These are phyloP conservation scores for Gautieria morchelliformis DNA, from an alignment of 768 basidiomycete species.

Conservation along the genomic window DNA sequence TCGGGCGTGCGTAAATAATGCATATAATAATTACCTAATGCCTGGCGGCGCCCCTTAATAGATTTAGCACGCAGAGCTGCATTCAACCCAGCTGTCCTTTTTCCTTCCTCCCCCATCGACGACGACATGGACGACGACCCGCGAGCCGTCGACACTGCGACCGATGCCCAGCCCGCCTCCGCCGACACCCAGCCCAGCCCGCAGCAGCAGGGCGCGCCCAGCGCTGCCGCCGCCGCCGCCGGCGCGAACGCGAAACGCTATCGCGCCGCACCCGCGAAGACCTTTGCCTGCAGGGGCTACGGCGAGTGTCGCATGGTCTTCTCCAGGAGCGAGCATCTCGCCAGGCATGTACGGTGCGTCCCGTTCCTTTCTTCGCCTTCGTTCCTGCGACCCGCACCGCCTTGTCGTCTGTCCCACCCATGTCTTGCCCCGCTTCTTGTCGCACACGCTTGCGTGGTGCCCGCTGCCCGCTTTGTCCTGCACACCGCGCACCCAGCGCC, in stretches of 20 bases:
- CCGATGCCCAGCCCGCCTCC: too few species aligned
- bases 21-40: too few species aligned
- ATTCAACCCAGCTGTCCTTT: too few species aligned
- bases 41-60: conserved; percentile 7
- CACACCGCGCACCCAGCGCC: conserved; percentile 13
- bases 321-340: conserved; percentile 89
- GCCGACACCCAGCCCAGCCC: too few species aligned
- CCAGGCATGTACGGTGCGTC: conserved; percentile 80
- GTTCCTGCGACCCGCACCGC: too few species aligned
- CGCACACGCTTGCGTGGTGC: background rate
- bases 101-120: background rate
- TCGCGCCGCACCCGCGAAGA: conserved; percentile 80
- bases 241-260: conserved; percentile 44
- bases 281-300: conserved; percentile 91
- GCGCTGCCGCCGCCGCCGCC: background rate
- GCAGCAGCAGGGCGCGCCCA: background rate
- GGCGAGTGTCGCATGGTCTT: conserved; percentile 97
- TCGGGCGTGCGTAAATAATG: too few species aligned
- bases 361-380: background rate
- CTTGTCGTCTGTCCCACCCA: too few species aligned
- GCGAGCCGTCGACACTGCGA: too few species aligned
- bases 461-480: conserved; percentile 8
- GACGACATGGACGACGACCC: too few species aligned
- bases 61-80: background rate
- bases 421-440: too few species aligned